Conservation (phyloP, 2,329 filamentous ascomycete species). For the Tolypocladium cylindrosporum region DNA sequence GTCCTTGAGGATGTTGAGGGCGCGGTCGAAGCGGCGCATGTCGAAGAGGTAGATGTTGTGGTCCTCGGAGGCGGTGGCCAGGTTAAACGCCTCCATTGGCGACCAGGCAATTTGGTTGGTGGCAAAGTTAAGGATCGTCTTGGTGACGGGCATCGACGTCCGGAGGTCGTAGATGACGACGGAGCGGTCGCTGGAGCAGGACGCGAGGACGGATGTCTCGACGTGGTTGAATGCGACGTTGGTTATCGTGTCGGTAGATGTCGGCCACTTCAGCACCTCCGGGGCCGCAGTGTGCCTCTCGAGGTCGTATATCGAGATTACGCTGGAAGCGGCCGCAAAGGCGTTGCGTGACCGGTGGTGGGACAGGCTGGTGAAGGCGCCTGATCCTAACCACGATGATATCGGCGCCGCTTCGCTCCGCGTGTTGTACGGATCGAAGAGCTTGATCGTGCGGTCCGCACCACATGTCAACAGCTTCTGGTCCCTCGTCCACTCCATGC, state of each 20-base stretch:
- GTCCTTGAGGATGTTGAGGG: conserved; percentile 81
- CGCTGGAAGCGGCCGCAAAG: conserved; percentile 69
- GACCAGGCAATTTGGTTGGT: conserved; percentile 86
- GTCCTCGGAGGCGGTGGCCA: conserved; percentile 88
- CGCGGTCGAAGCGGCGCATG: conserved; percentile 80
- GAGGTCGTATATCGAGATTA: conserved; percentile 82
- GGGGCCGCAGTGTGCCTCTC: conserved; percentile 70
- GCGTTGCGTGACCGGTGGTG: conserved; percentile 70
- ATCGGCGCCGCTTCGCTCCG: conserved; percentile 58
- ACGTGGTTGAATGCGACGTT: conserved; percentile 84
- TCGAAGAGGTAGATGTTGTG: conserved; percentile 87
- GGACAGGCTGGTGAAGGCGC: conserved; percentile 73
- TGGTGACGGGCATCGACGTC: conserved; percentile 72
- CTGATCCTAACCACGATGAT: conserved; percentile 74
- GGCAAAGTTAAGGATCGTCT: conserved; percentile 71
- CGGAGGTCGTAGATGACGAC: conserved; percentile 88
- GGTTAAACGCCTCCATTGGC: conserved; percentile 93
- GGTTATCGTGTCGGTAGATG: conserved; percentile 81
- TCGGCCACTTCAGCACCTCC: conserved; percentile 80
- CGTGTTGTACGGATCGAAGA: conserved; percentile 83
- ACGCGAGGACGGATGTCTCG: conserved; percentile 84
- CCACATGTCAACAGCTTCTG: conserved; percentile 80
- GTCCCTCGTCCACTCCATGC: conserved; percentile 79
- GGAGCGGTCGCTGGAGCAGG: conserved; percentile 74
- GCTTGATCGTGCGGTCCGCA: conserved; percentile 75